These are phyloP conservation scores for Aphanomyces euteiches DNA, from an alignment of 352 stramenopile species.

Conservation along the genomic window DNA sequence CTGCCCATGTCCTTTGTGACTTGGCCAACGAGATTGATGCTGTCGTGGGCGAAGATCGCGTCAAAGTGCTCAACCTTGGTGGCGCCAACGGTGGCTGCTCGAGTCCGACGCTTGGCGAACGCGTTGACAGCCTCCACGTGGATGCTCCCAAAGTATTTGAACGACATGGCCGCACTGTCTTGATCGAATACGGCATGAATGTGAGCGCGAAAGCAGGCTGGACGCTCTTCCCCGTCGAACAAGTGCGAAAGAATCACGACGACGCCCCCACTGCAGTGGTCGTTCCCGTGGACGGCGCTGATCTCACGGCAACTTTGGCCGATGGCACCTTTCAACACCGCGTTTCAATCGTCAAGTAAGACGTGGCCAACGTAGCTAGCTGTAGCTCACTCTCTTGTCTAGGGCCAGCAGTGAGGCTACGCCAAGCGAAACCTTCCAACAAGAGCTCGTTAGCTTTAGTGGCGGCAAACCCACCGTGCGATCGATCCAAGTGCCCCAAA, in stretches of 20 bases:
- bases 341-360: conserved; percentile 23
- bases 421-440: background rate
- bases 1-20: conserved; percentile 34
- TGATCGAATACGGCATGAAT: conserved; percentile 25
- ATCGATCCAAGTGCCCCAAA: no score
- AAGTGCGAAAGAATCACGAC: background rate
- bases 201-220: conserved; percentile 22
- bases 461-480: no score
- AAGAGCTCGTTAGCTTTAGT: background rate
- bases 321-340: conserved; percentile 13
- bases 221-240: conserved; percentile 10
- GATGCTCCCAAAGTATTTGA: conserved; percentile 38
- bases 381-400: no score
- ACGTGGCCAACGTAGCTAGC: no score
- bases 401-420: background rate
- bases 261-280: background rate
- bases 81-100: conserved; percentile 45
- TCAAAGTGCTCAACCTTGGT: conserved; percentile 48
- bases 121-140: conserved; percentile 34
- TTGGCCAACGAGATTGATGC: conserved; percentile 47
- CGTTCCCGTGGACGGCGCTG: background rate
- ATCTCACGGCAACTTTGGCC: background rate
- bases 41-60: conserved; percentile 30
- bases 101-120: conserved; percentile 38
- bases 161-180: conserved; percentile 26